Evolutionary conservation across 2,329 filamentous ascomycete species (phyloP), one percentile per base, ranked within the genome.

Genomic region (Trichoderma sp.): DNA sequence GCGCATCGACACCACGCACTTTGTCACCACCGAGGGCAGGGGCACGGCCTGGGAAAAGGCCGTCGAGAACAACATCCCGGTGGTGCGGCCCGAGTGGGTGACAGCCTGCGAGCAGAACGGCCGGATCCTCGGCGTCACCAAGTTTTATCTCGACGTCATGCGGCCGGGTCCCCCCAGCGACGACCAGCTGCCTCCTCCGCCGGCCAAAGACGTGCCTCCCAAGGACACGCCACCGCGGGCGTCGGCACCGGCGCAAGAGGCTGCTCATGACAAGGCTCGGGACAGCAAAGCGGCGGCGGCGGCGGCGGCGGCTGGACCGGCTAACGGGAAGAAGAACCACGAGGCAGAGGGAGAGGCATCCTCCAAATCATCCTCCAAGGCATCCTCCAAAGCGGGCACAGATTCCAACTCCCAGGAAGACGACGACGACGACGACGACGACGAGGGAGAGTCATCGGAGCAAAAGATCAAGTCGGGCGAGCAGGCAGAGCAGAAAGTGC

Each of bases 1-100:
- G 61, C 88, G 94, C 74, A 98, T 99, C 76, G 95, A 99, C 78
- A 99, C 95, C 1, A 99, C 95, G 17, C 95, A 99, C 80, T 99
- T 99, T 78, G 93, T 99, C 69, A 98, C 94, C 71, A 97, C 93
- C 10, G 95, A 99, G 78, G 94, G 94, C 34, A 85, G 94, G 67
- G 95, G 95, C 35, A 86, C 92, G 60, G 86, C 90, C 13, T 99
- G 95, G 95, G 95, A 99, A 81, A 96, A 95, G 83, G 95, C 95
- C 1, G 90, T 94, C 34, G 94, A 98, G 82, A 96, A 94, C 87
- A 99, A 98, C 78, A 97, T 99, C 65, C 95, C 95, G 8, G 93
- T 99, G 12, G 95, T 99, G 25, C 88, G 95, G 45, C 95, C 95
- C 22, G 95, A 99, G 79, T 99, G 95, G 95, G 87, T 99, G 34